phyloP scores from a whole-genome alignment of 257 asterid genomes.

The Schizonepeta tenuifolia region DNA sequence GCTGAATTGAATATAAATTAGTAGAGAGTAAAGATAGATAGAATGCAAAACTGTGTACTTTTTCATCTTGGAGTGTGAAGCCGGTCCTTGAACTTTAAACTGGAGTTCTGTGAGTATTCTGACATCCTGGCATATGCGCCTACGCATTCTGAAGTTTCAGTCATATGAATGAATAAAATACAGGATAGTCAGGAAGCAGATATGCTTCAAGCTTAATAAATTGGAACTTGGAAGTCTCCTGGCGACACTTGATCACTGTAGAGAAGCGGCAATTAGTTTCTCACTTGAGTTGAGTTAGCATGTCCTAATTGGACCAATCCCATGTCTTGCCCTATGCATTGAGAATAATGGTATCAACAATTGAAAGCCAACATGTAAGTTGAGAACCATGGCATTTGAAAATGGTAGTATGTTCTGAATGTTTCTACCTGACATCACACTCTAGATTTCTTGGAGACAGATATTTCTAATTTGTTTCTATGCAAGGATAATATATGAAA shows the following conservation, averaged over 20 bases:
- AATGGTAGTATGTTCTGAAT: neutral
- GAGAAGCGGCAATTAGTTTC: neutral
- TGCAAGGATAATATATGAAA: neutral
- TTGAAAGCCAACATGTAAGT: neutral
- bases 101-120: neutral
- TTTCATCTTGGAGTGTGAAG: neutral
- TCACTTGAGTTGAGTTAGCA: neutral
- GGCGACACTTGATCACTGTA: neutral
- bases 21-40: neutral
- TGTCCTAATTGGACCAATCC: neutral
- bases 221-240: neutral
- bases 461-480: slow-evolving; percentile 9
- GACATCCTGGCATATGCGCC: neutral
- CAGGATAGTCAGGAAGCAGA: neutral
- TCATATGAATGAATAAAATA: neutral
- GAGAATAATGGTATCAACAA: neutral
- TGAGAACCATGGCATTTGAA: neutral
- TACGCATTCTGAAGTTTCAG: neutral
- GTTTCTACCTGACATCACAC: neutral
- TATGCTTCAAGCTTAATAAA: neutral
- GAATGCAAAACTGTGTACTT: neutral
- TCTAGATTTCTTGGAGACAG: neutral
- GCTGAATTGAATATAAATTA: slow-evolving; percentile 1
- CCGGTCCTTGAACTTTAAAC: neutral
- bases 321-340: neutral